Conservation (phyloP, 768 basidiomycete genomes). For the Mycena metata region DNA sequence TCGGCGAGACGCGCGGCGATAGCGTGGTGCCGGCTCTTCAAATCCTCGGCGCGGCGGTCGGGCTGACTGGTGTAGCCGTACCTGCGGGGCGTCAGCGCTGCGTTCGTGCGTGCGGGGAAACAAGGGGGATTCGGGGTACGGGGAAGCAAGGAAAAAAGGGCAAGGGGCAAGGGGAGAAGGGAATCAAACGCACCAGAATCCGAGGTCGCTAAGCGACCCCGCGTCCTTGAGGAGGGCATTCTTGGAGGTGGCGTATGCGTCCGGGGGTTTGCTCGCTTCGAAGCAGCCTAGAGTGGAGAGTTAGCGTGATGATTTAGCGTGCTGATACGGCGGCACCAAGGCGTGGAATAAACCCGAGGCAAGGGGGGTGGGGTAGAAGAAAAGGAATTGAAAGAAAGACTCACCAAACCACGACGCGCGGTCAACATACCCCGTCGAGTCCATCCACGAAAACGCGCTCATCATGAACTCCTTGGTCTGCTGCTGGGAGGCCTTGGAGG, state of each 20-base stretch:
- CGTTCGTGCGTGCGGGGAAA: no score
- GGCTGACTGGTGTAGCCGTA: constrained; percentile 20
- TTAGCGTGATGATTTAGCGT: no score
- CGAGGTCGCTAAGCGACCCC: constrained; percentile 3
- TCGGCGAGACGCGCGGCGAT: no score
- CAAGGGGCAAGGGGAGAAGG: not conserved
- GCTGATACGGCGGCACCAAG: no score
- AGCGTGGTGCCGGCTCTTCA: no score
- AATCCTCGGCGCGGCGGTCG: constrained; percentile 9
- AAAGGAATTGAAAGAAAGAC: not conserved
- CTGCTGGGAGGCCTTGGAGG: constrained; percentile 19
- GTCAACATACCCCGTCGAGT: constrained; percentile 26
- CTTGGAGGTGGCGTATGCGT: constrained; percentile 11
- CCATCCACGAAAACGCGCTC: constrained; percentile 29
- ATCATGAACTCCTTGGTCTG: constrained; percentile 36
- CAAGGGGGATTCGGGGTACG: no score
- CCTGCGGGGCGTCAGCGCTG: constrained; percentile 4
- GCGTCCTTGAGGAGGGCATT: constrained; percentile 12
- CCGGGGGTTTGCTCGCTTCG: constrained; percentile 5
- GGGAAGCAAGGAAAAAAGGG: no score
- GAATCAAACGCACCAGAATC: constrained; percentile 5
- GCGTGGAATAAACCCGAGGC: no score
- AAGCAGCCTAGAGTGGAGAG: constrained; percentile 8
- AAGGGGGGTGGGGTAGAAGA: no score
- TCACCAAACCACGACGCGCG: constrained; percentile 22